Base-by-base conservation (phyloP, 2,329 filamentous ascomycete genomes). In the Tolypocladium nubicola region DNA sequence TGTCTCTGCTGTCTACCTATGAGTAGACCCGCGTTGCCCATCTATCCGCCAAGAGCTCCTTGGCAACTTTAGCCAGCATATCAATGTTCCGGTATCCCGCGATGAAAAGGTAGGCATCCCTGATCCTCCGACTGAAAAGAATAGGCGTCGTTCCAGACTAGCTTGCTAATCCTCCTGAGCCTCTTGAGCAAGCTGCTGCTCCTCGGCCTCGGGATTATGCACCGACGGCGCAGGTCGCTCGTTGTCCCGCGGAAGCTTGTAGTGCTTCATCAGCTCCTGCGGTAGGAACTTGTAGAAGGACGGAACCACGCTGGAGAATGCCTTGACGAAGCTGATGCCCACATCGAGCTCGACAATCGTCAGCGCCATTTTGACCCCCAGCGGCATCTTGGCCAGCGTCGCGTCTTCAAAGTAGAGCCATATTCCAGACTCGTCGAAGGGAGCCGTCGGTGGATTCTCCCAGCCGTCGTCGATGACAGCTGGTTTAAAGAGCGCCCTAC, bases 381-480 rank as follows among this genome's bases (percentile, higher is more conserved):
- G 70, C 58, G 81, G 80, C 65, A 88, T 82, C 57, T 81, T 74
- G 3, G 56, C 62, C 10, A 81, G 66, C 13, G 77, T 61, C 19
- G 78, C 69, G 33, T 83, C 79, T 59, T 96, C 91, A 4, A 96
- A 66, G 65, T 88, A 83, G 61, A 95, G 86, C 14, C 70, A 70
- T 43, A 69, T 59, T 0, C 57, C 60, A 2, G 63, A 59, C 9
- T 61, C 64, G 0, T 33, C 37, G 2, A 66, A 55, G 1, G 61
- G 62, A 52, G 57, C 62, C 1, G 53, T n/a, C 2, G 49, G 8
- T 13, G 67, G 66, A 4, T 73, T 72, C 55, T 76, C 76, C 70
- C 73, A 79, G 16, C 75, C 76, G 49, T 80, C 75, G 38, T 76
- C 75, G 38, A 84, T 75, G 49, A 68, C 61, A n/a, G 73, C 72